Evolutionary conservation across 1,284 basidiomycete genomes (phyloP), one percentile per base, ranked within the genome.

Genomic region (Mycena sp.): DNA sequence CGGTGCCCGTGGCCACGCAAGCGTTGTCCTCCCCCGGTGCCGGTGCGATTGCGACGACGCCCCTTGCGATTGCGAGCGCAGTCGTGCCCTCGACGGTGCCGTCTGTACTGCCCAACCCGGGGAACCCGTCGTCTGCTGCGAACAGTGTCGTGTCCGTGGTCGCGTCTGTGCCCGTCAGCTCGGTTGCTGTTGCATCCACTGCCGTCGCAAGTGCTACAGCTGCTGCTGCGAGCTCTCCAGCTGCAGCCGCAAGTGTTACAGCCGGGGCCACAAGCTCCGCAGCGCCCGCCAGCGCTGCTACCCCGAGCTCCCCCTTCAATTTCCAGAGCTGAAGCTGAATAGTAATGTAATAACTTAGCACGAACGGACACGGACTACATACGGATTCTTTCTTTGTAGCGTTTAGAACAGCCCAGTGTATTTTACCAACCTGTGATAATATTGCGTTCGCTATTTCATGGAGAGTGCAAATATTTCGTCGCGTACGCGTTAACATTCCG

Each of bases 221-320:
- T n/a, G n/a, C 32, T 10, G 17, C 53, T n/a, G 53, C 30, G 12
- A 21, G 4, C 19, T 32, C 29, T 19, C 17, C 29, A n/a, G 26
- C 5, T 9, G 50, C 25, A 7, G 11, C 29, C 10, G 14, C 52
- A 21, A 4, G 30, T 35, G 25, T 41, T 41, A 26, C 25, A 4
- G 9, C 35, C 49, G 32, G 35, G 16, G 48, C 21, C 4, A 16
- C 23, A 5, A 14, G 30, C 10, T 50, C 48, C 32, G 48, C 16
- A 0, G n/a, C 48, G 9, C 5, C 50, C 32, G 23, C 19, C n/a
- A 25, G 25, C 26, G 23, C 19, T 25, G 28, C 45, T 30, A 25
- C 28, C 45, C 23, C 11, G n/a, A 35, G 32, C 2, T 63, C 61
- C 25, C 61, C 61, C 19, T 63, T 63, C 28, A 45, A 58, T 35